A percentile compares a stretch with the other conserved stretches of the same genome.
Evolutionary conservation across 371 early-diverging fungal species (phyloP).

Genomic region (Mortierella sp.): DNA sequence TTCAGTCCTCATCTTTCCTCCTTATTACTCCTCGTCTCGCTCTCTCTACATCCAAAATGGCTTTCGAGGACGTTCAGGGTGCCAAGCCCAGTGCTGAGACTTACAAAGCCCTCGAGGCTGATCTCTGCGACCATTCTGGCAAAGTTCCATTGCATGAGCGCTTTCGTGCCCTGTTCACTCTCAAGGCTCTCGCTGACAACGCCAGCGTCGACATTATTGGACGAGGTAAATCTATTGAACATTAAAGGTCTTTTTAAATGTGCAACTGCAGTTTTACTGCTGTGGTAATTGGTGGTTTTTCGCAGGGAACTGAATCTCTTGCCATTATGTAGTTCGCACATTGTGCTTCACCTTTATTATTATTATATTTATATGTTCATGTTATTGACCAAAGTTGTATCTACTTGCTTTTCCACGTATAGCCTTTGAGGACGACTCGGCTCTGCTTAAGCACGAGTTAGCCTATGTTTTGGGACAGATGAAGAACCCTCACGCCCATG

Average conservation of each 20-base stretch:
- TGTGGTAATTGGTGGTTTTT: too few relatives aligned
- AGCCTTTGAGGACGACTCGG: slow-evolving; percentile 91
- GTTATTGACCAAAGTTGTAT: too few relatives aligned
- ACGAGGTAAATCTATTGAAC: slow-evolving; percentile 67
- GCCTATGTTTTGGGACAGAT: slow-evolving; percentile 99
- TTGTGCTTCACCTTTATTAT: too few relatives aligned
- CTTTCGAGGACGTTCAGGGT: slow-evolving; percentile 45
- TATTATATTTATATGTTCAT: too few relatives aligned
- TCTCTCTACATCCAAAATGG: slow-evolving; percentile 22
- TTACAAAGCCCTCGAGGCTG: slow-evolving; percentile 61
- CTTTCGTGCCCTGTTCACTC: slow-evolving; percentile 96
- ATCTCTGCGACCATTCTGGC: slow-evolving; percentile 71
- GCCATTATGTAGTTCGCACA: too few relatives aligned
- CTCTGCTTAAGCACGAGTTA: slow-evolving; percentile 98
- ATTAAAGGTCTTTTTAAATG: background rate
- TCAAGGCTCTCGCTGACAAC: slow-evolving; percentile 88
- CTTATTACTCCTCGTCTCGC: background rate
- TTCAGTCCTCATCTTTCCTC: background rate
- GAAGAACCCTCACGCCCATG: slow-evolving; percentile 86
- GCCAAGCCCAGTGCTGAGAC: slow-evolving; percentile 35
- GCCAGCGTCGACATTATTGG: slow-evolving; percentile 87
- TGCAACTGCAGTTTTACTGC: too few relatives aligned
- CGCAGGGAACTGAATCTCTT: too few relatives aligned
- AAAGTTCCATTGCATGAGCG: slow-evolving; percentile 80
- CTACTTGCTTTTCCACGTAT: background rate